phyloP scores from a whole-genome alignment of 331 rosid genomes.

The Telfairia occidentalis region DNA sequence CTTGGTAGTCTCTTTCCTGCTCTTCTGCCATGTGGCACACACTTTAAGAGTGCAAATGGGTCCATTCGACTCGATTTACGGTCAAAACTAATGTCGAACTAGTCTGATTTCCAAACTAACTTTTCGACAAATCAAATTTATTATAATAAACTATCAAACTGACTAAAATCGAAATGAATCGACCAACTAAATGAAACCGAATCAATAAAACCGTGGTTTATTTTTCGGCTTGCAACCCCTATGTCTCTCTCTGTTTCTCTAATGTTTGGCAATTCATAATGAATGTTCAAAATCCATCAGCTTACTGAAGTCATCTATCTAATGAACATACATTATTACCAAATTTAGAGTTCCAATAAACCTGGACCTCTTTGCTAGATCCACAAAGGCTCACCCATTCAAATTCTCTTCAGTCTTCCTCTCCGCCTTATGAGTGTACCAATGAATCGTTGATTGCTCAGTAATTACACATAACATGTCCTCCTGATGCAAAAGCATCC shows the following conservation, averaged over 20 bases:
- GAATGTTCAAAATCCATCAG: not conserved
- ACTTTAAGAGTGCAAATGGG: not conserved
- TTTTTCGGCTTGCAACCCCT: not conserved
- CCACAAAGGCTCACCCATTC: not conserved
- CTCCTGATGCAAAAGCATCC: not conserved
- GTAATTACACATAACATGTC: not conserved
- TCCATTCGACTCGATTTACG: not conserved
- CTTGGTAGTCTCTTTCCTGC: conserved; percentile 32
- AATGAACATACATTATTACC: not conserved
- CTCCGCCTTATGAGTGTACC: not conserved
- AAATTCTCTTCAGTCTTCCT: not conserved
- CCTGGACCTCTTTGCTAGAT: not conserved
- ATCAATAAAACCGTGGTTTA: not conserved
- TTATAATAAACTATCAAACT: not conserved
- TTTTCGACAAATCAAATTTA: not conserved
- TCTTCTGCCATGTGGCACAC: conserved; percentile 27
- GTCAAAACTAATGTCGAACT: not conserved
- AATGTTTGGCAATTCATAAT: not conserved
- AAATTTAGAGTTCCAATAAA: not conserved
- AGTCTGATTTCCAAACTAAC: not conserved
- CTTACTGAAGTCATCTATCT: not conserved
- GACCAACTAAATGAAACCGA: not conserved
- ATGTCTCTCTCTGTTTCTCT: not conserved
- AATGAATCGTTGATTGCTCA: not conserved
- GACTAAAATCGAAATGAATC: not conserved